Percentiles rank a stretch among this genome's conserved stretches.
Conservation (phyloP, 176 grass and related monocot genomes). For the Elymus sibiricus region DNA sequence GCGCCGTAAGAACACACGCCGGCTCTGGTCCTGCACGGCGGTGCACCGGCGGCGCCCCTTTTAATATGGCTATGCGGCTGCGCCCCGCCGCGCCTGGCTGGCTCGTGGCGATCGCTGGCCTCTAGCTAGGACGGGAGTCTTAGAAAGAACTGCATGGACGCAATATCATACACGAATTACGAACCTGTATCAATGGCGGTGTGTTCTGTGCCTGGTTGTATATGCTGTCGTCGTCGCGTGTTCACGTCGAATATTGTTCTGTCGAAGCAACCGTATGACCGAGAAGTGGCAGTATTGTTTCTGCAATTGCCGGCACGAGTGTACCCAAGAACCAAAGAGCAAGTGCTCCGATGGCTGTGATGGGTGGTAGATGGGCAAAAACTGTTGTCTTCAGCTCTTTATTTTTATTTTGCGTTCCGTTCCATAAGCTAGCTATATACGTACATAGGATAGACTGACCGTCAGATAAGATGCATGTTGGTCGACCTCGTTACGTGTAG, state of each 20-base stretch:
- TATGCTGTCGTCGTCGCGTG: background rate
- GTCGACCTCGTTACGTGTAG: too few relatives aligned
- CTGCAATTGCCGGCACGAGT: background rate
- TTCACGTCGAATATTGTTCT: background rate
- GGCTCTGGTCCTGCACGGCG: background rate
- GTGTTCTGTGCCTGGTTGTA: background rate
- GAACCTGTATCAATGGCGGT: background rate
- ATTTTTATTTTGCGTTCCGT: too few relatives aligned
- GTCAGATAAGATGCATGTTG: too few relatives aligned
- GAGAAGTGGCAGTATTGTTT: background rate
- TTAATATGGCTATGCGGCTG: constrained; percentile 1
- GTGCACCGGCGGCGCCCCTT: background rate
- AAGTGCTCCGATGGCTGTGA: background rate
- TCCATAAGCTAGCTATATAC: too few relatives aligned
- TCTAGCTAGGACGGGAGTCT: background rate
- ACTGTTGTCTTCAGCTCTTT: too few relatives aligned
- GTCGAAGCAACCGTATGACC: background rate
- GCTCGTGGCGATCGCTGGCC: background rate
- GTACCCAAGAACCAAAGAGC: background rate
- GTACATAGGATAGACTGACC: too few relatives aligned
- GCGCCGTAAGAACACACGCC: constrained; percentile 20
- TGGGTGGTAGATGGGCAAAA: too few relatives aligned
- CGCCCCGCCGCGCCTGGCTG: background rate
- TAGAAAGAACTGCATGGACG: background rate
- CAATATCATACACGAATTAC: background rate